Base-by-base conservation (phyloP, 805 yeast genomes). In the Metahyphopichia silvanorum region DNA sequence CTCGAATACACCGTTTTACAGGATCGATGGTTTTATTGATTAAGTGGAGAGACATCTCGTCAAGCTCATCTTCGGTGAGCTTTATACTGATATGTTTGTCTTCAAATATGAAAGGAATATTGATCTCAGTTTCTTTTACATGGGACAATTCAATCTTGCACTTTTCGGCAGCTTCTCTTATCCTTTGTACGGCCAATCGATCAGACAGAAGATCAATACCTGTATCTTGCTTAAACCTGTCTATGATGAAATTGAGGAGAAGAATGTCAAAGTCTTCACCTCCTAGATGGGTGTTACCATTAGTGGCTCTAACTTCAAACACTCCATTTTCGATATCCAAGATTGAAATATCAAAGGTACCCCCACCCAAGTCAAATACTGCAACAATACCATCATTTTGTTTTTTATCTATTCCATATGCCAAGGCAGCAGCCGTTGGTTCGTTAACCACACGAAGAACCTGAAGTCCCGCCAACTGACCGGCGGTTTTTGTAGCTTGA, bases 341-440 rank as follows among this genome's bases (percentile, higher is more conserved):
- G 36, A 84, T 70, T 11, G 91, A 82, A 27, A 84, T 82, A 61
- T 84, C 94, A 57, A 84, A 84, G 25, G 93, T 84, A 39, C 93
- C 93, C 38, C 93, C 93, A 46, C 93, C 93, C 44, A 84, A 70
- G 60, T 84, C 94, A 51, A 80, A 84, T 25, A 76, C 78, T 23
- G 78, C 74, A 14, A 76, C 65, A 27, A 72, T 62, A 24, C 77
- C 77, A 50, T 73, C 76, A 36, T 70, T 58, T 32, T 49, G 49
- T 33, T 69, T 66, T 47, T 72, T 69, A 44, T 80, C 84, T 18
- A 82, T 63, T 28, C 93, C 93, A 53, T 83, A 84, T 25, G 91
- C 88, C 47, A 84, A 69, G 9, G 91, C 91, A 16, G 93, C 91
- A 8, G 91, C 91, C 14, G 93, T 84, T 22, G 93, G 93, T 58